phyloP scores from a whole-genome alignment of 345 rosid genomes.

The Abelmoschus esculentus region DNA sequence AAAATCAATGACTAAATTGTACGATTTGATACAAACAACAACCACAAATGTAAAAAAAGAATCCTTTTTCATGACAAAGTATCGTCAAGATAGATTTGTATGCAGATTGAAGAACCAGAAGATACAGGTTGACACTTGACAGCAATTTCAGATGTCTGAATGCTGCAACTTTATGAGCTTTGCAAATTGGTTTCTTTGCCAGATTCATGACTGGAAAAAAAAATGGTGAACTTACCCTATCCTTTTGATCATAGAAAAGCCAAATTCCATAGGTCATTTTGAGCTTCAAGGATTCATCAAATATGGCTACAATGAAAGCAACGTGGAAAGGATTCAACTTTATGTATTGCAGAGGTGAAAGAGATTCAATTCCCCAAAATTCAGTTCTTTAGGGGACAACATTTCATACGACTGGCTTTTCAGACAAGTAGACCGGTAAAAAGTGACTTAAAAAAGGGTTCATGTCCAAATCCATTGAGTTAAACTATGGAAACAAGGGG shows the following conservation, averaged over 20 bases:
- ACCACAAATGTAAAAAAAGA: background rate
- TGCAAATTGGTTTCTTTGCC: background rate
- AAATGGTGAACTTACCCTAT: background rate
- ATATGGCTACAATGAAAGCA: slow-evolving; percentile 15
- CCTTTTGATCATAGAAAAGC: background rate
- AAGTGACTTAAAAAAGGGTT: background rate
- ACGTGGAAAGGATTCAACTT: slow-evolving; percentile 20
- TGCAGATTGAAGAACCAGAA: background rate
- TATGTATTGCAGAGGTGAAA: slow-evolving; percentile 33
- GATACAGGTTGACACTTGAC: background rate
- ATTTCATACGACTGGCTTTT: slow-evolving; percentile 12
- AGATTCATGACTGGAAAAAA: background rate
- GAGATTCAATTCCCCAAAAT: slow-evolving; percentile 38
- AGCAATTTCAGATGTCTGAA: background rate
- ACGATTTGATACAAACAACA: background rate
- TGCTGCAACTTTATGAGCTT: background rate
- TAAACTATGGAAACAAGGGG: background rate
- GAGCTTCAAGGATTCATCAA: slow-evolving; percentile 8
- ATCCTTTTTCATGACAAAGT: background rate
- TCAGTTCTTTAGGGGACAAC: slow-evolving; percentile 26
- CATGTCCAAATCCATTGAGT: background rate
- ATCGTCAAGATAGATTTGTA: background rate
- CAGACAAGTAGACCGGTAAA: background rate
- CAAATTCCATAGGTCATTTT: background rate
- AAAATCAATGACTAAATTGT: background rate